Evolutionary conservation across 257 asterid species (phyloP).

Genomic region (Avicennia marina): DNA sequence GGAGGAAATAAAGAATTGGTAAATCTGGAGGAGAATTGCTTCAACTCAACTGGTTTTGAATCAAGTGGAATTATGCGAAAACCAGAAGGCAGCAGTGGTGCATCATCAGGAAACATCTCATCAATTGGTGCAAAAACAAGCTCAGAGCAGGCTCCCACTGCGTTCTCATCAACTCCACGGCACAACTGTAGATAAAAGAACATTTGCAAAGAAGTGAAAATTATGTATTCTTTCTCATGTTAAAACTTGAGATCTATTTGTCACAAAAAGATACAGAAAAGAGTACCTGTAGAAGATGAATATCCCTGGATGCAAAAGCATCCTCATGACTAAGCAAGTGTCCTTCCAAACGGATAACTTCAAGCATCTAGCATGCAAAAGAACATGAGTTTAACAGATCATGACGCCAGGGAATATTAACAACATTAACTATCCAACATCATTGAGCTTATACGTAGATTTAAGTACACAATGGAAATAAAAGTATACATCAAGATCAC

Average conservation of each 20-base stretch:
- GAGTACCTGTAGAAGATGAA: conserved; percentile 76
- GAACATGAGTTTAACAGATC: neutral
- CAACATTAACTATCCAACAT: too few relatives aligned
- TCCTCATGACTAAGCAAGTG: conserved; percentile 76
- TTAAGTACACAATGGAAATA: too few relatives aligned
- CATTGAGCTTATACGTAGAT: too few relatives aligned
- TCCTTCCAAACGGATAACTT: conserved; percentile 88
- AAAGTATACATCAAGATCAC: too few relatives aligned
- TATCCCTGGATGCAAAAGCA: conserved; percentile 74
- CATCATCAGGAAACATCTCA: conserved; percentile 95
- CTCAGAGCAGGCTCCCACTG: conserved; percentile 88
- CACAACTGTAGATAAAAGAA: conserved; percentile 50
- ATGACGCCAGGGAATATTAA: too few relatives aligned
- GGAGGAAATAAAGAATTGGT: neutral
- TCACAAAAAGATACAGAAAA: neutral
- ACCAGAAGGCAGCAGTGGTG: conserved; percentile 87
- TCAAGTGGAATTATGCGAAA: conserved; percentile 91
- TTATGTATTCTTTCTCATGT: too few relatives aligned
- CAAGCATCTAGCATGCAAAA: conserved; percentile 61
- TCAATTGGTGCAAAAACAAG: conserved; percentile 95
- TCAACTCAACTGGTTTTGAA: conserved; percentile 78
- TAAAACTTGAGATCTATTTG: too few relatives aligned
- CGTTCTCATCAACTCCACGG: conserved; percentile 84
- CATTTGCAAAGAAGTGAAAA: too few relatives aligned
- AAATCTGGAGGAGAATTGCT: neutral